phyloP scores from a whole-genome alignment of 352 stramenopile genomes.

The Globisporangium paroecandrum region DNA sequence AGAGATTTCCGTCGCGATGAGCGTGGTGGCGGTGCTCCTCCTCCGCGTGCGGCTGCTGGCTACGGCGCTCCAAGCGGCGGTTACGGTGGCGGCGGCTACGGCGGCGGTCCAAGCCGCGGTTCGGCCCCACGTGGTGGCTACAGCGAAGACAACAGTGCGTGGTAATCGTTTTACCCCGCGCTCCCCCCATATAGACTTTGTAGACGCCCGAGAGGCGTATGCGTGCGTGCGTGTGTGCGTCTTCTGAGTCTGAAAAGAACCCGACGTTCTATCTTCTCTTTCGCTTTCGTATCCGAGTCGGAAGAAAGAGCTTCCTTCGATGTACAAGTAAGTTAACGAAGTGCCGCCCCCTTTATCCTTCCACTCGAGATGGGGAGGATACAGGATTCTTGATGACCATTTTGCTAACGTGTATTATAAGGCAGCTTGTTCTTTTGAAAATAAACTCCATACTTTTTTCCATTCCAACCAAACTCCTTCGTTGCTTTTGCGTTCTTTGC shows the following conservation, averaged over 20 bases:
- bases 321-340: conserved; percentile 65
- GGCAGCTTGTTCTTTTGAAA: conserved; percentile 67
- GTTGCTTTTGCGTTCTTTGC: neutral
- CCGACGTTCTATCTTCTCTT: conserved; percentile 23
- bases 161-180: conserved; percentile 46
- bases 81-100: conserved; percentile 22
- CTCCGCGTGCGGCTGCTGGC: conserved; percentile 15
- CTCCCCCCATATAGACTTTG: conserved; percentile 28
- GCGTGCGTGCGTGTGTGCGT: conserved; percentile 16
- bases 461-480: neutral
- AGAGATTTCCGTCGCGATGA: conserved; percentile 85
- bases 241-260: conserved; percentile 23
- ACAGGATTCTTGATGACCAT: conserved; percentile 47
- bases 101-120: conserved; percentile 30
- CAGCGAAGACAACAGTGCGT: conserved; percentile 85
- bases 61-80: conserved; percentile 30
- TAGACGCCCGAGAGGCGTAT: conserved; percentile 20
- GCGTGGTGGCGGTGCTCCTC: conserved; percentile 30
- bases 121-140: conserved; percentile 39
- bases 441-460: conserved; percentile 33
- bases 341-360: conserved; percentile 46
- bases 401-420: conserved; percentile 77
- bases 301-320: conserved; percentile 76
- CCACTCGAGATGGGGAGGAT: conserved; percentile 34
- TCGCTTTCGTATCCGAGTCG: conserved; percentile 50